Evolutionary conservation across 1,139 yeast species (phyloP), one percentile per base, ranked within the genome.

Genomic region (Blastobotrys aristatus): DNA sequence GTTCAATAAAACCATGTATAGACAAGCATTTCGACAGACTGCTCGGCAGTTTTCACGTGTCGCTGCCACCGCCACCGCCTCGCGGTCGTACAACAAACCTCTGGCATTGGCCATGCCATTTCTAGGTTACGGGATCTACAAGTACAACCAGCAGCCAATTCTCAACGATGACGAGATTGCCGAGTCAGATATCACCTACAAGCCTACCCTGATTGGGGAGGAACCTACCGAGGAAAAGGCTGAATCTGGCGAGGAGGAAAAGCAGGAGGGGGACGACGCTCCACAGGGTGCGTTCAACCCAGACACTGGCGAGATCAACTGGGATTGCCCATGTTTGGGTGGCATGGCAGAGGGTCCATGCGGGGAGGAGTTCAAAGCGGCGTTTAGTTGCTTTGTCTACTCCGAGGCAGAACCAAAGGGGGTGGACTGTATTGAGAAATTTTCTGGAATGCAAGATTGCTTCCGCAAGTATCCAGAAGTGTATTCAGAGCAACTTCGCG

Each of bases 291-390:
- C 98, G 2, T 92, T 82, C 70, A 81, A 92, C 70, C 97, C 97
- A 42, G 96, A 87, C 61, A 92, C 99, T 5, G 98, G 98, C 34
- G 98, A 92, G 67, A 94, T 94, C 69, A 92, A 94, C 79, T 94
- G 99, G 99, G 98, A 94, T 64, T 94, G 99, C 67, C 97, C 98
- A n/a, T 94, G 99, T 70, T 75, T 94, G 51, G 98, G 98, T 36
- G 98, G 98, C 44, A 92, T 92, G 97, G 97, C 98, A 38, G 76
- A 89, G 55, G 98, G 98, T 0, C 97, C 98, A 51, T 90, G 98
- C 70, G 98, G 98, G 49, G 96, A 87, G 65, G 97, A 92, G 70
- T 92, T 90, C 75, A 90, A 92, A 73, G 92, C 80, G 50, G 97
- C 98, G 0, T 94, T 94, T 66, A 77, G 96, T 8, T 94, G 99